phyloP scores from a whole-genome alignment of 192 early-diverging fungal genomes.

The Coemansia sp. region DNA sequence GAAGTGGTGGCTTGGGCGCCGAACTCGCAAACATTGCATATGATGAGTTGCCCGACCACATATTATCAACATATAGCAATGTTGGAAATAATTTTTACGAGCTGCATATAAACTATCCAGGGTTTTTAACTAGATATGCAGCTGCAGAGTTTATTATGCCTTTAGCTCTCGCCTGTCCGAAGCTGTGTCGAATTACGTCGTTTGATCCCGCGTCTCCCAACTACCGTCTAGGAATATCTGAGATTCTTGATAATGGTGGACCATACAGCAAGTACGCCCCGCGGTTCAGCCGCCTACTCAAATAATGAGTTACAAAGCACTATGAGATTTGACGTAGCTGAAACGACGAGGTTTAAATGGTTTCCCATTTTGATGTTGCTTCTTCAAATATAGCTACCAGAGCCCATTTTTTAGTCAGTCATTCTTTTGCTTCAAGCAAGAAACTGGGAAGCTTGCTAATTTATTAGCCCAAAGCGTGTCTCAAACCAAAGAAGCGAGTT shows the following conservation, averaged over 20 bases:
- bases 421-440: no score
- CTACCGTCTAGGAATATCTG: neutral
- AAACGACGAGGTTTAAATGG: no score
- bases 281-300: neutral
- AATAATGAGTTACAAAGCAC: no score
- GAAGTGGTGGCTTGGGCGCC: neutral
- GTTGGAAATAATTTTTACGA: neutral
- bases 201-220: neutral
- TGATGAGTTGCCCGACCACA: neutral
- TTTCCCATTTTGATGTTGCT: no score
- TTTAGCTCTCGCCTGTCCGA: neutral
- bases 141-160: neutral
- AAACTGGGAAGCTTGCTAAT: no score
- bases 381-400: no score
- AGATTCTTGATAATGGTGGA: neutral
- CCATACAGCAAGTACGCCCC: slow-evolving; percentile 2
- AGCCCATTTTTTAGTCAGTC: no score
- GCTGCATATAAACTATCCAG: neutral
- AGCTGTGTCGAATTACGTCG: neutral
- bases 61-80: neutral
- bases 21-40: neutral
- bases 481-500: no score
- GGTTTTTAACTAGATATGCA: neutral
- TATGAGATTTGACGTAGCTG: no score
- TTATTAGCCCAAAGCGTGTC: no score